A percentile compares a stretch with the other conserved stretches of the same genome.
These are phyloP conservation scores for Calendula officinalis DNA, from an alignment of 129 eudicot genomes.

Conservation along the genomic window DNA sequence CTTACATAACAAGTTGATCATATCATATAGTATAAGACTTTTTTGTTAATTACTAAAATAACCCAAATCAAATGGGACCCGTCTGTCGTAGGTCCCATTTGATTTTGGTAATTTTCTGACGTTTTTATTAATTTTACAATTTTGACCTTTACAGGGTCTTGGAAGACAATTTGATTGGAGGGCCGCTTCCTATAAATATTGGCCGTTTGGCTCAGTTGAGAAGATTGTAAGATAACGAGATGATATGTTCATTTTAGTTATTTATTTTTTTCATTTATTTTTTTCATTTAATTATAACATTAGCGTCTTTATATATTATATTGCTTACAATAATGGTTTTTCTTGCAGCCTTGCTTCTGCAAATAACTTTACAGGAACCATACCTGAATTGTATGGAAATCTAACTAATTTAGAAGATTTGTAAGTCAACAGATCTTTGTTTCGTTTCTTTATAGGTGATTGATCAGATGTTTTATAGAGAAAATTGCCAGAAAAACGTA, in stretches of 20 bases:
- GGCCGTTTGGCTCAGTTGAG: conserved; percentile 25
- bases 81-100: no score
- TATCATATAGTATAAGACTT: conserved; percentile 2
- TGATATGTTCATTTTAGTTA: not conserved
- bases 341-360: conserved; percentile 27
- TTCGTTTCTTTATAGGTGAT: conserved; percentile 12
- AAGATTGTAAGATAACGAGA: conserved; percentile 25
- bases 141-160: conserved; percentile 23
- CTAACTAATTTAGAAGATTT: conserved; percentile 60
- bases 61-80: no score
- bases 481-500: no score
- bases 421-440: conserved; percentile 48
- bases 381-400: conserved; percentile 62
- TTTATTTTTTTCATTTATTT: not conserved
- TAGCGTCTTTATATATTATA: not conserved
- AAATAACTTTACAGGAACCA: conserved; percentile 61
- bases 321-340: not conserved
- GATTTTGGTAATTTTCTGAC: not conserved
- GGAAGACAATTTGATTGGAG: conserved; percentile 30
- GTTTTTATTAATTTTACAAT: not conserved
- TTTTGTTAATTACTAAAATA: no score
- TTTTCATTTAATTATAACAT: not conserved
- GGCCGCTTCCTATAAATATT: conserved; percentile 27
- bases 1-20: conserved; percentile 1
- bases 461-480: not conserved